These are phyloP conservation scores for Boletus sp. DNA, from an alignment of 1,284 basidiomycete genomes.

Conservation along the genomic window DNA sequence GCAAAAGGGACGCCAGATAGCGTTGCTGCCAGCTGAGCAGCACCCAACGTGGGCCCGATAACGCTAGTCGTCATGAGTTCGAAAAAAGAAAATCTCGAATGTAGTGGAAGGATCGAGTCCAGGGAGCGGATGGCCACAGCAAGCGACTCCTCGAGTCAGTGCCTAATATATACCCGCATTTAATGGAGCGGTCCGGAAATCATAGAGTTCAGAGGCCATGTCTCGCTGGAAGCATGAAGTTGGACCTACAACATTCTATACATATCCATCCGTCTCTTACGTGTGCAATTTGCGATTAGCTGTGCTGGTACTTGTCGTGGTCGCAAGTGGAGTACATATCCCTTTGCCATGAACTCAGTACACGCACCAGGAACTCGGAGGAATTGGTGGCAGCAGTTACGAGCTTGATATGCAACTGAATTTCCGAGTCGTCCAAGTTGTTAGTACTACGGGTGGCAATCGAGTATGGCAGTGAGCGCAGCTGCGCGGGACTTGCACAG, in stretches of 20 bases:
- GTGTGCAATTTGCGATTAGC: background rate
- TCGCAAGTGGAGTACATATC: no score
- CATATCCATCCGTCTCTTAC: background rate
- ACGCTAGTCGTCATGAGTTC: slow-evolving; percentile 28
- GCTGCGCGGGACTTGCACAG: background rate
- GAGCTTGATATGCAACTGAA: background rate
- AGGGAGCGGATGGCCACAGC: background rate
- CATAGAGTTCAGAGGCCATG: background rate
- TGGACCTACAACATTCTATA: slow-evolving; percentile 4
- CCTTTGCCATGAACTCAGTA: no score
- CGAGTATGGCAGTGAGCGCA: no score
- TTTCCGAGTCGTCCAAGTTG: no score
- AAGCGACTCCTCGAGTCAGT: background rate
- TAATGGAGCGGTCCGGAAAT: background rate
- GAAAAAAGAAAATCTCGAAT: background rate
- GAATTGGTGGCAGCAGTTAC: background rate
- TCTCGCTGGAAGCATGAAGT: background rate
- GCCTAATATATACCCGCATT: slow-evolving; percentile 10
- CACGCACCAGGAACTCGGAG: no score
- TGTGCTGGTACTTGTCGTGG: background rate
- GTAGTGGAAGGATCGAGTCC: background rate
- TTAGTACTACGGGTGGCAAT: no score
- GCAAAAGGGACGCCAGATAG: slow-evolving; percentile 43
- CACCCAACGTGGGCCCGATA: slow-evolving; percentile 25
- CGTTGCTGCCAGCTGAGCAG: slow-evolving; percentile 40